A percentile compares a stretch with the other conserved stretches of the same genome.
Evolutionary conservation across 805 yeast genomes (phyloP).

Genomic region (Teunomyces kruisii): DNA sequence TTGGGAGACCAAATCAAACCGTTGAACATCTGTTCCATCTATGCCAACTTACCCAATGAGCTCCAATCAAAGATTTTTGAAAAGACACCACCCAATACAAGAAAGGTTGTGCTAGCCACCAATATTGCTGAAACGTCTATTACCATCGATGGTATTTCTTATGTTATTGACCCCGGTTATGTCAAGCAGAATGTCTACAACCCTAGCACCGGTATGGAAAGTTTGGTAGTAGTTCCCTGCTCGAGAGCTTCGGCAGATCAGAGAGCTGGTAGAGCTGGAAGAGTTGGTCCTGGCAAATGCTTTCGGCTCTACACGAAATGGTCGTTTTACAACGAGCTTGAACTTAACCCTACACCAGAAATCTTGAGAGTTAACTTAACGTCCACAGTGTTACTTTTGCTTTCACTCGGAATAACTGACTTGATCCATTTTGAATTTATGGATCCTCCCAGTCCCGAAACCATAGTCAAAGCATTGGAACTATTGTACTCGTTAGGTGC

Average conservation of each 20-base stretch:
- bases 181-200: slow-evolving; percentile 46
- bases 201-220: slow-evolving; percentile 44
- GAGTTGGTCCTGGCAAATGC: slow-evolving; percentile 49
- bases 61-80: slow-evolving; percentile 80
- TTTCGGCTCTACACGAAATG: slow-evolving; percentile 84
- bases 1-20: slow-evolving; percentile 61
- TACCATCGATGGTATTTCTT: slow-evolving; percentile 44
- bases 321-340: slow-evolving; percentile 76
- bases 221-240: slow-evolving; percentile 46
- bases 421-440: slow-evolving; percentile 81
- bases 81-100: slow-evolving; percentile 72
- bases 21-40: slow-evolving; percentile 79
- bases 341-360: slow-evolving; percentile 83
- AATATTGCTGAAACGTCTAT: slow-evolving; percentile 69
- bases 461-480: slow-evolving; percentile 74
- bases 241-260: slow-evolving; percentile 47
- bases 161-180: slow-evolving; percentile 46
- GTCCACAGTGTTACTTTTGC: slow-evolving; percentile 68
- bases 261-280: slow-evolving; percentile 49
- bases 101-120: slow-evolving; percentile 92
- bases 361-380: slow-evolving; percentile 83
- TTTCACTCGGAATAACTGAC: slow-evolving; percentile 85
- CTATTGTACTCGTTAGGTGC: slow-evolving; percentile 87
- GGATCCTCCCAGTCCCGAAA: slow-evolving; percentile 80
- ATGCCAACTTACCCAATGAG: slow-evolving; percentile 87